Evolutionary conservation across 345 rosid genomes (phyloP).

Genomic region (Ailanthus altissimus): DNA sequence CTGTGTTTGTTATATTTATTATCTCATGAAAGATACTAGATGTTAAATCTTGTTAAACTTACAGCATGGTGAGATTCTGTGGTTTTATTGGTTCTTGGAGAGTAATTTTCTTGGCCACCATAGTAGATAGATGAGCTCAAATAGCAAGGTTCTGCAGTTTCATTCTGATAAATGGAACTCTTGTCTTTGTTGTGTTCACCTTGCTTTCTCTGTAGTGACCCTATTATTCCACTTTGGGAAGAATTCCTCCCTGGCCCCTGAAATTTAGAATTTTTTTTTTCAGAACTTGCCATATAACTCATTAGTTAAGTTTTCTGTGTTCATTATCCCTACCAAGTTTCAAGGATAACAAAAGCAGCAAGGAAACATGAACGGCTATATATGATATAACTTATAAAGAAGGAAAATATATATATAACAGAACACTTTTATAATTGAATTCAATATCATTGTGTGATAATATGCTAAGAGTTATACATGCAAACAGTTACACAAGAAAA

Average conservation of each 20-base stretch:
- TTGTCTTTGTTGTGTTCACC: conserved; percentile 36
- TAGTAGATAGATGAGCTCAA: conserved; percentile 89
- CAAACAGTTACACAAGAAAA: too few species aligned
- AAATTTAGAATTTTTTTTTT: conserved; percentile 4
- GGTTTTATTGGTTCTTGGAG: conserved; percentile 45
- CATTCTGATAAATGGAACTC: conserved; percentile 49
- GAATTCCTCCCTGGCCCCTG: conserved; percentile 40
- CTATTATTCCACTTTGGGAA: conserved; percentile 24
- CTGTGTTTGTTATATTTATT: too few species aligned
- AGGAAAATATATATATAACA: too few species aligned
- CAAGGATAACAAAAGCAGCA: too few species aligned
- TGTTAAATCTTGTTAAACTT: conserved; percentile 15
- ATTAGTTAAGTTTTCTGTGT: too few species aligned
- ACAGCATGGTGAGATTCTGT: conserved; percentile 44
- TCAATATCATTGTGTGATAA: too few species aligned
- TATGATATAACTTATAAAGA: too few species aligned
- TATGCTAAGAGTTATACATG: too few species aligned
- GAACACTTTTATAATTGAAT: too few species aligned
- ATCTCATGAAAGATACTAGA: background rate
- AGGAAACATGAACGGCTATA: too few species aligned
- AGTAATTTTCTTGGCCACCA: conserved; percentile 90
- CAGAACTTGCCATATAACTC: background rate
- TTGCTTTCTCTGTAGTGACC: conserved; percentile 34
- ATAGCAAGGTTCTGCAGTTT: conserved; percentile 66
- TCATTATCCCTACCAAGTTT: too few species aligned